Evolutionary conservation across 805 yeast species (phyloP).

Genomic region (Pichia manshurica): DNA sequence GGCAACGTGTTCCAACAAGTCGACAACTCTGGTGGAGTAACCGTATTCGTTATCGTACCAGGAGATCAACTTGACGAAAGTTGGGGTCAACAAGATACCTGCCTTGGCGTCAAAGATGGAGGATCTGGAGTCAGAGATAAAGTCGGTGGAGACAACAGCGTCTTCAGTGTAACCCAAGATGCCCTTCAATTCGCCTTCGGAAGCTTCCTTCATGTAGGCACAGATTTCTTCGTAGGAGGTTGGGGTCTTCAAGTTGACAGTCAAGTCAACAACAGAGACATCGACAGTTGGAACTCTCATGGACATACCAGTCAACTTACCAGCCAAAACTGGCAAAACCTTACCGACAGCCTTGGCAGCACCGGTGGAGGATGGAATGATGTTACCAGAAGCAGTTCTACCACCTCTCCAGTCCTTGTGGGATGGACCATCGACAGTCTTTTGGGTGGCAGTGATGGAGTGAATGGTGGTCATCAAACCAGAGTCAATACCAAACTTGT

Average conservation of each 20-base stretch:
- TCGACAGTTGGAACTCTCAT: conserved; percentile 92
- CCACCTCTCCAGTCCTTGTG: conserved; percentile 99
- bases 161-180: conserved; percentile 87
- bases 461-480: conserved; percentile 96
- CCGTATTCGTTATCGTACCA: conserved; percentile 98
- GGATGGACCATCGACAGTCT: conserved; percentile 95
- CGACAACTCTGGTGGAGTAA: conserved; percentile 94
- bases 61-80: conserved; percentile 84
- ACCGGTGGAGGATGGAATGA: conserved; percentile 94
- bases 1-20: conserved; percentile 78
- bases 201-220: conserved; percentile 66
- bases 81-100: conserved; percentile 81
- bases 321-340: conserved; percentile 85
- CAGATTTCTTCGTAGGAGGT: conserved; percentile 82
- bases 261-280: conserved; percentile 89
- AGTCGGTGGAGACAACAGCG: conserved; percentile 86
- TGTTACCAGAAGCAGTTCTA: conserved; percentile 93
- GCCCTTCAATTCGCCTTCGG: conserved; percentile 77
- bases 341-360: conserved; percentile 97
- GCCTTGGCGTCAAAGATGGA: conserved; percentile 89
- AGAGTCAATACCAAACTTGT: conserved; percentile 79
- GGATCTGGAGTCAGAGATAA: conserved; percentile 77
- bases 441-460: conserved; percentile 94
- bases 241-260: conserved; percentile 71
- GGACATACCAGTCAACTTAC: conserved; percentile 91